Evolutionary conservation across 257 asterid genomes (phyloP), one percentile per base, ranked within the genome.

Genomic region (Nicotiana otophora): DNA sequence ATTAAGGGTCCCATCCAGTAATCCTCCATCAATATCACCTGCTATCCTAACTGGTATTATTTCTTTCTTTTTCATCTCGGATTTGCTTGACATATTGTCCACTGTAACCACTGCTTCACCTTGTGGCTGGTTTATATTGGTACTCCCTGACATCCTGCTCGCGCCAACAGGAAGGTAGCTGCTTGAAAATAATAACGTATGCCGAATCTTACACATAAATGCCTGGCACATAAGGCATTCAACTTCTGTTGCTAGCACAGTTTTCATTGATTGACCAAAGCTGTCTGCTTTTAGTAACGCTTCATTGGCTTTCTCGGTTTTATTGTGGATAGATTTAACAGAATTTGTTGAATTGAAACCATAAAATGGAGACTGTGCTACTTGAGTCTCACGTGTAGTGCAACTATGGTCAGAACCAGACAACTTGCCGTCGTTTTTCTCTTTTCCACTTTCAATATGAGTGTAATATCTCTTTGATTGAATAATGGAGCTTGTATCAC

Each of bases 201-300:
- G 98, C 28, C 99, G 92, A 74, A 92, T 86, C 90, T 91, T 92
- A 84, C 99, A 94, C 98, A 96, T 94, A 90, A 92, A 93, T 86
- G 95, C 91, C 89, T 96, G 99, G 87, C 94, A 93, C 87, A 81
- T 81, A 78, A 94, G 91, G 87, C 99, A 96, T 88, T 96, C 98
- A 83, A 92, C 82, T 85, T 92, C 97, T 81, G 98, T 92, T 55
- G 99, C 97, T 83, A 94, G 94, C 83, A 90, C 90, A 83, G 93
- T 90, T 83, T 90, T 94, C 77, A 89, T 81, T 26, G 96, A 87
- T 86, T 91, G 91, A 81, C 86, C 86, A 85, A 85, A 84, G 86
- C 81, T 92, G 82, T 90, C 94, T 77, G 88, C 93, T 83, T 88
- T 87, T 83, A 75, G 86, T 39, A 89, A 87, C 83, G 87, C 92